phyloP scores from a whole-genome alignment of 371 early-diverging fungal genomes.

The Amoeboaphelidium protococcarum region DNA sequence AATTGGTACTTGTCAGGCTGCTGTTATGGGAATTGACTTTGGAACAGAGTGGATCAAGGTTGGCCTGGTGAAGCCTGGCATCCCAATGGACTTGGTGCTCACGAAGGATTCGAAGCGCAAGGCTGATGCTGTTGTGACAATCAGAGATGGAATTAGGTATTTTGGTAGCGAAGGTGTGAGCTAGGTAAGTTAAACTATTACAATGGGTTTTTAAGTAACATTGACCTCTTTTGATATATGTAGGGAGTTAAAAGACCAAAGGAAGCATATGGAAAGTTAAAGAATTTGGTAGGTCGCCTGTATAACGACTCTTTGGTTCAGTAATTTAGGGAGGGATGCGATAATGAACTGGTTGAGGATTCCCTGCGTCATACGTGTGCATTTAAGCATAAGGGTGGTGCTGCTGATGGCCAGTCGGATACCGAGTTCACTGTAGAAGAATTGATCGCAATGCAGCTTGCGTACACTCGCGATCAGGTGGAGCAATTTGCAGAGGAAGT shows the following conservation, averaged over 20 bases:
- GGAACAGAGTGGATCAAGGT: slow-evolving; percentile 91
- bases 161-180: slow-evolving; percentile 63
- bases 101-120: slow-evolving; percentile 86
- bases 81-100: slow-evolving; percentile 69
- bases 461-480: slow-evolving; percentile 57
- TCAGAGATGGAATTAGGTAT: slow-evolving; percentile 40
- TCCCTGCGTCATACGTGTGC: slow-evolving; percentile 23
- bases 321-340: slow-evolving; percentile 37
- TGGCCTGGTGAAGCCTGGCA: slow-evolving; percentile 66
- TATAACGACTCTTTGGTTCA: slow-evolving; percentile 31
- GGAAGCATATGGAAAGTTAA: slow-evolving; percentile 46
- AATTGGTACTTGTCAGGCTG: no score
- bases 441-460: slow-evolving; percentile 73
- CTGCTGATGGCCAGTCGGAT: no score
- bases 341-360: slow-evolving; percentile 41
- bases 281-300: slow-evolving; percentile 44
- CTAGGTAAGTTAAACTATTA: slow-evolving; percentile 47
- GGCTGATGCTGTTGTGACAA: slow-evolving; percentile 49
- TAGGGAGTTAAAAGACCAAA: slow-evolving; percentile 19
- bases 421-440: slow-evolving; percentile 41
- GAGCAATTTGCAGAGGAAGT: slow-evolving; percentile 34
- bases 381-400: slow-evolving; percentile 32
- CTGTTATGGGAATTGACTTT: slow-evolving; percentile 81
- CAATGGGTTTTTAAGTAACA: not conserved
- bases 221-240: not conserved